phyloP scores from a whole-genome alignment of 179 eudicot species.

The Sideroxylon spinosum region DNA sequence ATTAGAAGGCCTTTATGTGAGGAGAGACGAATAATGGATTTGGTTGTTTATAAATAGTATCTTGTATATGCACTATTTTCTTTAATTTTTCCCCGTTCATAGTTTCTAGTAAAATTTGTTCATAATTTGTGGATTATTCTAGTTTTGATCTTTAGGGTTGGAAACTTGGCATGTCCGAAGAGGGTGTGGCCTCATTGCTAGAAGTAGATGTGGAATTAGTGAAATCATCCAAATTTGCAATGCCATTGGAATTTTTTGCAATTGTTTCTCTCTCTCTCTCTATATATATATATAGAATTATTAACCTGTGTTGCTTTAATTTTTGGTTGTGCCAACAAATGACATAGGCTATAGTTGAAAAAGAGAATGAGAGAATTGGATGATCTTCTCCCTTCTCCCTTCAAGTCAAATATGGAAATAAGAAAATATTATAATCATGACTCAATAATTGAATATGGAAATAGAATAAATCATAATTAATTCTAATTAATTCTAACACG shows the following conservation, averaged over 20 bases:
- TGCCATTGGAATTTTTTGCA: background rate
- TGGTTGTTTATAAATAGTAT: background rate
- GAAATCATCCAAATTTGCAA: background rate
- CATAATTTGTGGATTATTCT: background rate
- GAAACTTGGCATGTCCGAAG: constrained; percentile 9
- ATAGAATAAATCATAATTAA: too few relatives aligned
- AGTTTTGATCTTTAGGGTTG: constrained; percentile 11
- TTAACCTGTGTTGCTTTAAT: too few relatives aligned
- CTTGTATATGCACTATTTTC: background rate
- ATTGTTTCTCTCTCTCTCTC: background rate
- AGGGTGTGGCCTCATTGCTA: constrained; percentile 13
- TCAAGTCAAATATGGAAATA: too few relatives aligned
- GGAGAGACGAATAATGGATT: background rate
- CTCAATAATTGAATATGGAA: too few relatives aligned
- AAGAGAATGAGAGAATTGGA: too few relatives aligned
- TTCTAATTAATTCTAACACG: too few relatives aligned
- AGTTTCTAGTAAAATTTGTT: background rate
- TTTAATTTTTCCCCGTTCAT: too few relatives aligned
- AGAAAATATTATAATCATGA: too few relatives aligned
- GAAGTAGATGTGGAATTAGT: background rate
- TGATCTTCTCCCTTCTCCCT: too few relatives aligned
- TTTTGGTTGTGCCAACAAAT: too few relatives aligned
- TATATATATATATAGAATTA: too few relatives aligned
- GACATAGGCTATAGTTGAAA: too few relatives aligned
- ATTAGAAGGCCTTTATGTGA: background rate